Base-by-base conservation (phyloP, 129 eudicot genomes). In the Flaveria bidentis region DNA sequence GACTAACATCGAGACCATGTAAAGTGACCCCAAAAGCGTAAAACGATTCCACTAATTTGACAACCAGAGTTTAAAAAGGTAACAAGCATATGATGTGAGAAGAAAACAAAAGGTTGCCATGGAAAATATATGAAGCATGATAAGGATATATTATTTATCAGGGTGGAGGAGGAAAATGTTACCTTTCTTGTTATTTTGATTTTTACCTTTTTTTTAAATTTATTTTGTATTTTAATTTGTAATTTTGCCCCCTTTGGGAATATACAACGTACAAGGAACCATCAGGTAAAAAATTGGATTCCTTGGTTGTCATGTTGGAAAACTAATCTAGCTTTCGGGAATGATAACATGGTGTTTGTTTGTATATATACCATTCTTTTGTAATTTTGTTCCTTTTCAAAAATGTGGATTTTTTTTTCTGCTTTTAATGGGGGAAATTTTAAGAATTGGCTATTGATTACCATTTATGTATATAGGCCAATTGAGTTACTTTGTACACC, bases 1-100 rank as follows among this genome's bases (percentile, higher is more conserved):
- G 84, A 56, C 97, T 55, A 84, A 88, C 71, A 86, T 86, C 71
- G 85, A 86, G 84, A 85, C 85, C 60, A 83, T 84, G 47, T 90
- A 67, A 74, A 52, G 69, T 46, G 78, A 76, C 67, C 69, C 53
- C 50, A 20, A 61, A 74, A 52, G 69, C 69, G 17, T 46, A 30
- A 20, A 26, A 22, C 42, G 41, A 6, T 36, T 5, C 41, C 7
- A 36, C 41, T 36, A 36, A 18, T 72, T 47, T 66, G 39, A 36
- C n/a, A 18, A 45, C 44, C 23, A 11, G 69, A 61, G 73, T 16
- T 83, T 47, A 60, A 66, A 57, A 55, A 73, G 30, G 62, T 60
- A 55, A 76, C 58, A 8, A 56, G 58, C 28, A 53, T 44, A 73
- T 74, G 65, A 64, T 64, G 73, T 41, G 72, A 62, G 73, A 75